phyloP scores from a whole-genome alignment of 129 eudicot genomes.

The Flaveria linearis region DNA sequence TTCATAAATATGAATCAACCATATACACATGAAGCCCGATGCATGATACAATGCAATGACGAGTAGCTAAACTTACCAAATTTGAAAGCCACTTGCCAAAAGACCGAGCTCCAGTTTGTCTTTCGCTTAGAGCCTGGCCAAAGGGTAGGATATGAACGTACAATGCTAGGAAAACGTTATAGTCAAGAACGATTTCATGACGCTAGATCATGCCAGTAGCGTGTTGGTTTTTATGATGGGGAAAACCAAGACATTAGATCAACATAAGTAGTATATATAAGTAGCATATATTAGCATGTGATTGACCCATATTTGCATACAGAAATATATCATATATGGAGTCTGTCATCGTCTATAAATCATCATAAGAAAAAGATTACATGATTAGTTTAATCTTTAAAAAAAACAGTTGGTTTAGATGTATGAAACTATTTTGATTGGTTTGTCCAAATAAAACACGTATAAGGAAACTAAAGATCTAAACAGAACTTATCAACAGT shows the following conservation, averaged over 20 bases:
- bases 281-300: too few species aligned
- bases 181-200: neutral
- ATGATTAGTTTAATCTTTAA: too few species aligned
- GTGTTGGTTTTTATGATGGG: too few species aligned
- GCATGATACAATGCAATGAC: too few species aligned
- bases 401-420: neutral
- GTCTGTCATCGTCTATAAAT: too few species aligned
- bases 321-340: too few species aligned
- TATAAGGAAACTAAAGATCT: too few species aligned
- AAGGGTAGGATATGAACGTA: neutral
- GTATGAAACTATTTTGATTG: neutral
- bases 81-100: constrained; percentile 12
- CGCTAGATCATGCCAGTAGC: too few species aligned
- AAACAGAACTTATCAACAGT: neutral
- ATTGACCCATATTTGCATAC: too few species aligned
- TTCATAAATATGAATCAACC: neutral
- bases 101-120: neutral
- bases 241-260: too few species aligned
- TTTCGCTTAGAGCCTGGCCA: neutral
- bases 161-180: neutral
- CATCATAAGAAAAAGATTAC: too few species aligned
- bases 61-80: neutral
- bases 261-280: too few species aligned
- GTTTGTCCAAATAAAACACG: neutral
- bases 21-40: neutral